phyloP scores from a whole-genome alignment of 352 stramenopile genomes.

The Saprolegnia parasitica region DNA sequence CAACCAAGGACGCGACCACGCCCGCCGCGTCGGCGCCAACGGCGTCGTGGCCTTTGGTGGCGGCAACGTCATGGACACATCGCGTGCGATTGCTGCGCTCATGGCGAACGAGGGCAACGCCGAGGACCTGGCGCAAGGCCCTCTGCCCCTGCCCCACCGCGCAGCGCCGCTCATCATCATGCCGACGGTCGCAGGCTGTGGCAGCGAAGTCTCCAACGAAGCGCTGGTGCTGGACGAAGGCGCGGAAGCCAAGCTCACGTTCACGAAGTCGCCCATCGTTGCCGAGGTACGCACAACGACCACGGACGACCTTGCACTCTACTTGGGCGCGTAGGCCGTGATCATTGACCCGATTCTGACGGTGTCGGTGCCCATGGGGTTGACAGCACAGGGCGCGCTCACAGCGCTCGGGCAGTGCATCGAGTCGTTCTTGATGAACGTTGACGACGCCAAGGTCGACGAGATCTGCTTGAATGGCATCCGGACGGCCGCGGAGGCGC shows the following conservation, averaged over 20 bases:
- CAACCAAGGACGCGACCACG: slow-evolving; percentile 48
- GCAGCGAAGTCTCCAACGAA: slow-evolving; percentile 48
- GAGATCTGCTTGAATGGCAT: slow-evolving; percentile 55
- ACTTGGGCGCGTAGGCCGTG: slow-evolving; percentile 38
- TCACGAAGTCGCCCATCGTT: slow-evolving; percentile 41
- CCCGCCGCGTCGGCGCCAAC: slow-evolving; percentile 56
- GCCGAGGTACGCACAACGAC: slow-evolving; percentile 34
- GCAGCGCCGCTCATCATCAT: slow-evolving; percentile 49
- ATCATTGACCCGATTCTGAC: slow-evolving; percentile 65
- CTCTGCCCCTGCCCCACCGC: slow-evolving; percentile 20
- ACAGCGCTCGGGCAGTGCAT: slow-evolving; percentile 67
- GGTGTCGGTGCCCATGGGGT: slow-evolving; percentile 48
- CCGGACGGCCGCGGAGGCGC: slow-evolving; percentile 45
- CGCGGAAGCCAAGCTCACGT: slow-evolving; percentile 50
- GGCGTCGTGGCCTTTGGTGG: slow-evolving; percentile 66
- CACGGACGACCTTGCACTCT: not conserved
- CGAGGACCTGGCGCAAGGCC: slow-evolving; percentile 31
- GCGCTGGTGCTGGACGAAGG: slow-evolving; percentile 64
- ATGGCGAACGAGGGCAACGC: slow-evolving; percentile 44
- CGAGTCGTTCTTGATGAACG: slow-evolving; percentile 63
- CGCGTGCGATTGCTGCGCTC: slow-evolving; percentile 49
- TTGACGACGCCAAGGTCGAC: slow-evolving; percentile 39
- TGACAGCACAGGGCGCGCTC: slow-evolving; percentile 54
- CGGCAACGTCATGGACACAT: slow-evolving; percentile 58
- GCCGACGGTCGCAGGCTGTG: slow-evolving; percentile 51